Conservation (phyloP, 768 basidiomycete species). For the Pulveroboletus sp. region DNA sequence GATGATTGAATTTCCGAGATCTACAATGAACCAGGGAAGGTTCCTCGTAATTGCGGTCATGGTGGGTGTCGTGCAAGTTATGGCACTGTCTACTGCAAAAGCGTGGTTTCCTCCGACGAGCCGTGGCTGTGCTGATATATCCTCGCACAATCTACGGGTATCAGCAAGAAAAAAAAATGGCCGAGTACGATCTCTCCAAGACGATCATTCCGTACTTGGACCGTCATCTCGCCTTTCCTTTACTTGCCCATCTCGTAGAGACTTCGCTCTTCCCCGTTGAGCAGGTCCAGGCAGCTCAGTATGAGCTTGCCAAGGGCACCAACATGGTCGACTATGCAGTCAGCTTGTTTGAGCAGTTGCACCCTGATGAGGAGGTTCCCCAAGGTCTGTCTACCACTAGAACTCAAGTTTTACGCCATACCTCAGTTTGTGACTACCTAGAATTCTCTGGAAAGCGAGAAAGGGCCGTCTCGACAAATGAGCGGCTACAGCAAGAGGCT, state of each 20-base stretch:
- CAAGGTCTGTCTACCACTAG: conserved; percentile 44
- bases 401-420: background rate
- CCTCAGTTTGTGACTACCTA: conserved; percentile 26
- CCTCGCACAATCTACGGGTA: background rate
- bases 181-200: conserved; percentile 87
- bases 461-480: conserved; percentile 77
- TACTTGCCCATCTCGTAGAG: conserved; percentile 83
- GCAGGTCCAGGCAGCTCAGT: conserved; percentile 85
- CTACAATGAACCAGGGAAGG: conserved; percentile 80
- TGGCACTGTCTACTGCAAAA: background rate
- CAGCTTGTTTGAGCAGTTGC: conserved; percentile 70
- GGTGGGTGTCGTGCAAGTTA: conserved; percentile 17
- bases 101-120: background rate
- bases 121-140: conserved; percentile 24
- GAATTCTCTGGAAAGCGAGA: conserved; percentile 83
- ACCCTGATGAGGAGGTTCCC: conserved; percentile 67
- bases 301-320: conserved; percentile 95
- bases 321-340: conserved; percentile 98
- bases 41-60: conserved; percentile 80
- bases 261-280: conserved; percentile 69
- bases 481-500: conserved; percentile 83
- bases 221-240: conserved; percentile 89
- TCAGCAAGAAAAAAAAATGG: conserved; percentile 44
- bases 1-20: conserved; percentile 76
- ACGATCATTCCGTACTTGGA: conserved; percentile 90